Evolutionary conservation across 805 yeast species (phyloP), one percentile per base, ranked within the genome.

Genomic region (Wickerhamiella bombiphila): DNA sequence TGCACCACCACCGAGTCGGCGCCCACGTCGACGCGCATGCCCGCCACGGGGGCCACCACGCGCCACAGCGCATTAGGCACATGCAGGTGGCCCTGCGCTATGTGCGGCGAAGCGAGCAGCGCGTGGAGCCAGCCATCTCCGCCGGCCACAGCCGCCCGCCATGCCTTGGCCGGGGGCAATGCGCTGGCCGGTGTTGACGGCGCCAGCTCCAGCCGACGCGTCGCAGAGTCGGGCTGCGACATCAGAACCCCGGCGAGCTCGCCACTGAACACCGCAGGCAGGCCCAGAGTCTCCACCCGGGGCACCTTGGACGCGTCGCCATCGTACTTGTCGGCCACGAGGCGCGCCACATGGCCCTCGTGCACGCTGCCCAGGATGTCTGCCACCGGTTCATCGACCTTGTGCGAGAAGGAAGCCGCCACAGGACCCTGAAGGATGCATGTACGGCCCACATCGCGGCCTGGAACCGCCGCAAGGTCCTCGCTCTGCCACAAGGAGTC

Each of bases 401-500:
- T 67, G 53, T 70, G 80, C 51, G 96, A 76, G 68, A 66, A 86
- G 63, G 77, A 85, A 51, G 94, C 95, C 52, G 99, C 94, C 49
- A 91, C 97, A 37, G 99, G 99, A 52, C 98, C 97, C 54, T 85
- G 95, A 54, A 91, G 71, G 50, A 91, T 85, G 80, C 98, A 93
- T n/a, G 96, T 88, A 70, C 98, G 80, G 63, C 86, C 86, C 45
- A 91, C 97, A 59, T 91, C 99, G 54, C 80, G 83, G 49, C 71
- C 97, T 48, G 82, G 86, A 56, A 91, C 97, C 42, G 96, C 81
- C 59, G 85, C 96, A 57, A 91, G 72, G 58, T 82, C 88, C 68
- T 91, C 97, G 18, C 94, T 80, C 70, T 91, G 99, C 98, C 98
- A 91, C 59, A 91, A 70, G 22, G 97, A 88, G 63, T 91, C 99